Conservation (phyloP, 495 filamentous ascomycete species). For the Aspergillus ostianus region DNA sequence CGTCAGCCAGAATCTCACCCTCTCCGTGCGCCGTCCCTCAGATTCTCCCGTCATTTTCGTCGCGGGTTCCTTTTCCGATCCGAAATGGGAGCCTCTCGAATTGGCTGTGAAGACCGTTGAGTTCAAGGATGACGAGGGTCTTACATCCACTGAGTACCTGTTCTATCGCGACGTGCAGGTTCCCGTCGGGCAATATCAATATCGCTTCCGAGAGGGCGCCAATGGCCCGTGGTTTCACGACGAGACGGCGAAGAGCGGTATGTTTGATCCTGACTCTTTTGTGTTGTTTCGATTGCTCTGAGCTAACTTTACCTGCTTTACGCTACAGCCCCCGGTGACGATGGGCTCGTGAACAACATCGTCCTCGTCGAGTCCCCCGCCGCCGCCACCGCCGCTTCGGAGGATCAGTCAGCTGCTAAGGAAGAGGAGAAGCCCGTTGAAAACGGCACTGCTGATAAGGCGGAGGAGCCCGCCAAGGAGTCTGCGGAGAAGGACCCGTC, state of each 20-base stretch:
- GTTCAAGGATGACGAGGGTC: constrained; percentile 33
- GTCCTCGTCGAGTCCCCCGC: constrained; percentile 15
- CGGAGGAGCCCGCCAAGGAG: constrained; percentile 13
- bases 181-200: constrained; percentile 52
- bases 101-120: constrained; percentile 49
- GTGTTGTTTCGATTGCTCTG: neutral
- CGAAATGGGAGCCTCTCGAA: constrained; percentile 61
- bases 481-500: constrained; percentile 1
- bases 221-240: constrained; percentile 67
- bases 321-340: constrained; percentile 8
- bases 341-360: constrained; percentile 16
- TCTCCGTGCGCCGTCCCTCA: constrained; percentile 57
- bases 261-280: neutral
- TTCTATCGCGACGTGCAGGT: constrained; percentile 24
- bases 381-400: neutral
- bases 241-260: constrained; percentile 32
- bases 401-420: too few relatives aligned
- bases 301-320: neutral
- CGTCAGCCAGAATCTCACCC: constrained; percentile 38
- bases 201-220: constrained; percentile 65
- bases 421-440: constrained; percentile 7
- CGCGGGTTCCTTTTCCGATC: constrained; percentile 62
- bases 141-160: constrained; percentile 16
- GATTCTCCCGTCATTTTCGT: constrained; percentile 61
- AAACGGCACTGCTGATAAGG: constrained; percentile 12